Evolutionary conservation across 208 protist genomes (phyloP), one percentile per base, ranked within the genome.

Genomic region (Trypanosoma congolense): DNA sequence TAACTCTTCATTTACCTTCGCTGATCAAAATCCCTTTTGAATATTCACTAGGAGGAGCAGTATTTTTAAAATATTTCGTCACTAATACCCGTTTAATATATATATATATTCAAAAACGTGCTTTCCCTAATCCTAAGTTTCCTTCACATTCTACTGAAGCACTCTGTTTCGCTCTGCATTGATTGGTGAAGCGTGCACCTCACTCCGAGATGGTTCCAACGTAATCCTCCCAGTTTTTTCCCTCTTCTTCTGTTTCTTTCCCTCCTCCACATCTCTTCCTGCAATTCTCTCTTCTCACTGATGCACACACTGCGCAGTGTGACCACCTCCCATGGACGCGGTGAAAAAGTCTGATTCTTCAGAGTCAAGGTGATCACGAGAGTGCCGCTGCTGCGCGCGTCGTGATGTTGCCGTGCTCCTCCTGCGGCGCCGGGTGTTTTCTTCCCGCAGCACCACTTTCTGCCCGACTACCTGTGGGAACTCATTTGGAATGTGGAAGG

Each of bases 241-340:
- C 45, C 38, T 44, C 47, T 56, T 42, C 1, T 50, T 65, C 28
- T 31, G 25, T 0, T 69, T 24, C 36, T 63, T 26, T 31, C 44
- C 44, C 4, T 48, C 4, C 55, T 3, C 26, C 42, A 29, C 24
- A 48, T 42, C 18, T 40, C 53, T 5, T 29, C n/a, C 52, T 58
- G 29, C 4, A 0, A 0, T 4, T 18, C 25, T 47, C n/a, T 31
- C n/a, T 30, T 2, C n/a, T 74, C 78, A 90, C 68, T 86, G 78
- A 48, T 86, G 77, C 19, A 63, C 55, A 43, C 83, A 90, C 67
- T 87, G 72, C 38, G 75, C 70, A 12, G 73, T 80, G 56, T 90
- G 82, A 24, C 45, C 56, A 10, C 59, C 69, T 19, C 67, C 45
- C 16, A 26, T 26, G 33, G 33, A 40, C 28, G 61, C 48, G 38